Conservation (phyloP, 2,329 filamentous ascomycete genomes). For the Arachnopeziza araneosa region DNA sequence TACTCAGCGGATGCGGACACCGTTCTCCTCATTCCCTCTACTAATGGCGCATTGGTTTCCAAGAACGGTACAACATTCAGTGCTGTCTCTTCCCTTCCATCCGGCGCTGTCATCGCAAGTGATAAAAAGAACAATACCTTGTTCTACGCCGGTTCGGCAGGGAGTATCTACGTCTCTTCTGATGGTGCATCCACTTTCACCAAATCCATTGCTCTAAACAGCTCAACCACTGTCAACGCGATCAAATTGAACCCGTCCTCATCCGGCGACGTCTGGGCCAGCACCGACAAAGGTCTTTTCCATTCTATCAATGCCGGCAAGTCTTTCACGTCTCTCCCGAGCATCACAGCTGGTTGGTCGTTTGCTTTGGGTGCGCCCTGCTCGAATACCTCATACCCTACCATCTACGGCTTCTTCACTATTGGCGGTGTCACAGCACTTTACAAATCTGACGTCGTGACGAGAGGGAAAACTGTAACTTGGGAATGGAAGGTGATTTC, state of each 20-base stretch:
- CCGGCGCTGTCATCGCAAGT: constrained; percentile 44
- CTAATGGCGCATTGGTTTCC: constrained; percentile 9
- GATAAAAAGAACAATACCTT: constrained; percentile 37
- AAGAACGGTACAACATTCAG: constrained; percentile 34
- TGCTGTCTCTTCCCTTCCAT: constrained; percentile 37
- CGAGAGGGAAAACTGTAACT: constrained; percentile 2
- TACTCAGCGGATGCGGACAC: constrained; percentile 15
- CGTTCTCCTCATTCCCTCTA: constrained; percentile 9
- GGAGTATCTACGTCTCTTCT: constrained; percentile 44
- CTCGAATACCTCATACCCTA: constrained; percentile 7
- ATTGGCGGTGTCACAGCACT: constrained; percentile 11
- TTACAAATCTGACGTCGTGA: constrained; percentile 8
- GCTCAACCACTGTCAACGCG: constrained; percentile 40
- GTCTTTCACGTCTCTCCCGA: constrained; percentile 9
- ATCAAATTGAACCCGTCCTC: constrained; percentile 44
- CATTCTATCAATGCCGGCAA: constrained; percentile 44
- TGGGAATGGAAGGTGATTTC: constrained; percentile 13
- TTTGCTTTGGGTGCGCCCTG: constrained; percentile 10
- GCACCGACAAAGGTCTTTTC: constrained; percentile 49
- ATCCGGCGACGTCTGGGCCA: constrained; percentile 56
- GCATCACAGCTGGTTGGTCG: constrained; percentile 4
- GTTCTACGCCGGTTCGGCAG: constrained; percentile 16
- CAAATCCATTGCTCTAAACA: constrained; percentile 4
- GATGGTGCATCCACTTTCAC: constrained; percentile 43
- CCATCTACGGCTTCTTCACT: constrained; percentile 17